Evolutionary conservation across 2,329 filamentous ascomycete genomes (phyloP).

Genomic region (Myotisia sp.): DNA sequence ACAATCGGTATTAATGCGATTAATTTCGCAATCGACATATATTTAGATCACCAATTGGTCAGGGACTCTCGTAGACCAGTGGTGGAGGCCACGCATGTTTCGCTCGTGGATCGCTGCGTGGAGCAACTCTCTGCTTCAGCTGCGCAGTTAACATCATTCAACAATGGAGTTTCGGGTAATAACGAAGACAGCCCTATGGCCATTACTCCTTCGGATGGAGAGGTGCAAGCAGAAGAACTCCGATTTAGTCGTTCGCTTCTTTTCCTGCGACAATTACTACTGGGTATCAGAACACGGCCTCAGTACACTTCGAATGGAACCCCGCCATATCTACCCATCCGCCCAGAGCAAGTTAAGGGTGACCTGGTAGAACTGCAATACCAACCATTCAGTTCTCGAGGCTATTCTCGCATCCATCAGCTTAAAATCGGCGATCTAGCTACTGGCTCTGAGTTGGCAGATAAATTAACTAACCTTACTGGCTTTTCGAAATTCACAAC

Average conservation of each 20-base stretch:
- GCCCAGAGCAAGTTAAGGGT: slow-evolving; percentile 43
- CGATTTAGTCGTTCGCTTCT: slow-evolving; percentile 55
- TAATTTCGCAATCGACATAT: slow-evolving; percentile 57
- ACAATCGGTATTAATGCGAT: slow-evolving; percentile 56
- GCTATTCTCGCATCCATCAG: slow-evolving; percentile 45
- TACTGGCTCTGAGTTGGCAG: slow-evolving; percentile 54
- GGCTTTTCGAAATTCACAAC: slow-evolving; percentile 63
- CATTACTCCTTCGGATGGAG: slow-evolving; percentile 35
- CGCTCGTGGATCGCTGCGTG: slow-evolving; percentile 60
- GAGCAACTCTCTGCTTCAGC: slow-evolving; percentile 53
- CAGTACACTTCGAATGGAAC: slow-evolving; percentile 48
- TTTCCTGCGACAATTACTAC: slow-evolving; percentile 53
- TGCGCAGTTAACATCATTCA: slow-evolving; percentile 38
- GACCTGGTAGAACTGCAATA: slow-evolving; percentile 55
- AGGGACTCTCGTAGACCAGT: slow-evolving; percentile 31
- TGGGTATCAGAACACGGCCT: slow-evolving; percentile 36
- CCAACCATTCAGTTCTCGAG: slow-evolving; percentile 53
- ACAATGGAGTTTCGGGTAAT: slow-evolving; percentile 29
- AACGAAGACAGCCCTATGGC: slow-evolving; percentile 42
- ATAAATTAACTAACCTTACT: slow-evolving; percentile 52
- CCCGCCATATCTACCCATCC: slow-evolving; percentile 42
- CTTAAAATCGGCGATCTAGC: slow-evolving; percentile 56
- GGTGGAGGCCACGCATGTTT: slow-evolving; percentile 48
- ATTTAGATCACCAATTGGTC: slow-evolving; percentile 42
- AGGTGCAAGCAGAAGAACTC: slow-evolving; percentile 42